These are phyloP conservation scores for Alternaria brassicae DNA, from an alignment of 2,329 filamentous ascomycete genomes.

Conservation along the genomic window DNA sequence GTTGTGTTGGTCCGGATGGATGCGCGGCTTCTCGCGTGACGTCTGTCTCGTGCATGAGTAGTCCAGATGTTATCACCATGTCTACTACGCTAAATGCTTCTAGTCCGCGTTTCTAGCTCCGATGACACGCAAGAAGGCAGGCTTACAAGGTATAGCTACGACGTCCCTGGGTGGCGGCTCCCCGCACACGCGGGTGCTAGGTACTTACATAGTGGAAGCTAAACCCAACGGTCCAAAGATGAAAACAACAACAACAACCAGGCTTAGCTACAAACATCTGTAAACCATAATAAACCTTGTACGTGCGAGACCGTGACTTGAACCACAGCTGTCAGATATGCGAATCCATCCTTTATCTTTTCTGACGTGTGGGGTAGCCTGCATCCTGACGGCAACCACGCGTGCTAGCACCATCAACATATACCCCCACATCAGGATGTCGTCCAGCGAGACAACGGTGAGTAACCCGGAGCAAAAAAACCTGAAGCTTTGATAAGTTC, in stretches of 20 bases:
- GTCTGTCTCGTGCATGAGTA: background rate
- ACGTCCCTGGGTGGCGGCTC: background rate
- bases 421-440: constrained; percentile 1
- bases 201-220: constrained; percentile 1
- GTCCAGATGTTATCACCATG: too few relatives aligned
- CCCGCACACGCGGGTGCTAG: background rate
- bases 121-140: background rate
- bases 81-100: background rate
- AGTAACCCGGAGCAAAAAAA: background rate
- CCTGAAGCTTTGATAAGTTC: background rate
- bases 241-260: background rate
- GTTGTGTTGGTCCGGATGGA: background rate
- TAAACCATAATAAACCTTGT: background rate
- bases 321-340: background rate
- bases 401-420: background rate
- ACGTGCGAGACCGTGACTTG: background rate
- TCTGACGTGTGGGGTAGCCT: background rate
- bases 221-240: background rate
- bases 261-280: background rate
- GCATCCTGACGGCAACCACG: background rate
- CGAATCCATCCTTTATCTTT: background rate
- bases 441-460: background rate
- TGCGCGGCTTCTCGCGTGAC: background rate
- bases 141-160: background rate
- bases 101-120: background rate